Conservation (phyloP, 192 early-diverging fungal species). For the Rhizoclosmatium sp. region DNA sequence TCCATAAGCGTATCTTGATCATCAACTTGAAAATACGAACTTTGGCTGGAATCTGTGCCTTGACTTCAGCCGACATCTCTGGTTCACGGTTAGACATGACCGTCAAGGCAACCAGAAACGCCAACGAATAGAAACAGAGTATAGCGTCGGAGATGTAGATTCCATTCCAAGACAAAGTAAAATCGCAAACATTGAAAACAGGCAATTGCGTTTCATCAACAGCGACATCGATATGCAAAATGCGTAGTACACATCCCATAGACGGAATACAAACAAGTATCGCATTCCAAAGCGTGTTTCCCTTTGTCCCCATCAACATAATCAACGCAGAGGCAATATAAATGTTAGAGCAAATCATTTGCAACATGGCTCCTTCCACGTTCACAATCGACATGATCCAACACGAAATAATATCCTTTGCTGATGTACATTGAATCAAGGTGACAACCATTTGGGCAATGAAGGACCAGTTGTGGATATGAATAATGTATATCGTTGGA, state of each 20-base stretch:
- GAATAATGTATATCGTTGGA: no score
- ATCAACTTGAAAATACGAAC: no score
- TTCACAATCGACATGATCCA: not conserved
- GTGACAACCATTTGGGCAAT: not conserved
- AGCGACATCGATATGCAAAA: not conserved
- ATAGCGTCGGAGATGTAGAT: not conserved
- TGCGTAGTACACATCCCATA: not conserved
- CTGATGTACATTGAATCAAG: not conserved
- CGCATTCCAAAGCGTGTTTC: not conserved
- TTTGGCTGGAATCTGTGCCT: no score
- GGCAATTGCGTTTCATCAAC: not conserved
- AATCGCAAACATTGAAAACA: slow-evolving; percentile 1
- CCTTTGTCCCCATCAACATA: not conserved
- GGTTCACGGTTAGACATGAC: not conserved
- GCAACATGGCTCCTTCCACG: not conserved
- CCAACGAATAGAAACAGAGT: not conserved
- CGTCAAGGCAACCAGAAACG: not conserved
- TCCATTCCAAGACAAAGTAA: not conserved
- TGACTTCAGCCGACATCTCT: no score
- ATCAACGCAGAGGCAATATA: not conserved
- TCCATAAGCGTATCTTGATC: no score
- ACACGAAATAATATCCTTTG: not conserved
- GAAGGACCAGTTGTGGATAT: no score
- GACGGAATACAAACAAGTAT: not conserved
- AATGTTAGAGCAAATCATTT: not conserved